Base-by-base conservation (phyloP, 2,329 filamentous ascomycete species). In the Aspergillus bombycis region DNA sequence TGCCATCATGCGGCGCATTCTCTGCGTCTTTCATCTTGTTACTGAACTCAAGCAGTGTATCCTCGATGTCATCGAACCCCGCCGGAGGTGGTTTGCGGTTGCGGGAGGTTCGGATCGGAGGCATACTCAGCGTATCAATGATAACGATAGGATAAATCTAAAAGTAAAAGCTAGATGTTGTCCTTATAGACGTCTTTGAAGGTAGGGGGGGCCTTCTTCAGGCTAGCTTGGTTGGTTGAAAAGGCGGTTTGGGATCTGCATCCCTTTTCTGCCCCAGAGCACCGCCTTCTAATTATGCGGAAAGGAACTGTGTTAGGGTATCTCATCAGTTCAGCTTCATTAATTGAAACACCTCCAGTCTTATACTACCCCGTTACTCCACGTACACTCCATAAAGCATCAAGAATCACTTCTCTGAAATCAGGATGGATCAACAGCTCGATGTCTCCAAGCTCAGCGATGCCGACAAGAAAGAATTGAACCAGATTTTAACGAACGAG, bases 391-490 rank as follows among this genome's bases (percentile, higher is more conserved):
- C 28, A 32, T 9, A 10, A 52, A 32, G 30, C 19, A 30, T n/a
- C 48, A 32, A 9, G 9, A 30, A 32, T 8, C 12, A 6, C 16
- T n/a, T 52, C 48, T 1, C 48, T 30, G 28, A 43, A 52, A 19
- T 32, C 65, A 73, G 56, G 62, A 80, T 80, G 78, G 78, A 80
- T 60, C 72, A 75, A 58, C 75, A 79, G 61, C 57, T 88, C 73
- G 91, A 94, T 74, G 82, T 94, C 69, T 86, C 88, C 73, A 89
- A 88, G 80, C 89, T 97, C 76, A 91, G 87, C 73, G 89, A 92
- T 65, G 86, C 87, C 74, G 93, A 97, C 81, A 95, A 93, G 85
- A 84, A 88, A 68, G 93, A 98, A 80, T 86, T 99, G 50, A 91
- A 93, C 74, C 89, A 93, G 75, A 94, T 97, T 79, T 85, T 97